These are phyloP conservation scores for Grosmannia serpens DNA, from an alignment of 2,329 filamentous ascomycete genomes.

Conservation along the genomic window DNA sequence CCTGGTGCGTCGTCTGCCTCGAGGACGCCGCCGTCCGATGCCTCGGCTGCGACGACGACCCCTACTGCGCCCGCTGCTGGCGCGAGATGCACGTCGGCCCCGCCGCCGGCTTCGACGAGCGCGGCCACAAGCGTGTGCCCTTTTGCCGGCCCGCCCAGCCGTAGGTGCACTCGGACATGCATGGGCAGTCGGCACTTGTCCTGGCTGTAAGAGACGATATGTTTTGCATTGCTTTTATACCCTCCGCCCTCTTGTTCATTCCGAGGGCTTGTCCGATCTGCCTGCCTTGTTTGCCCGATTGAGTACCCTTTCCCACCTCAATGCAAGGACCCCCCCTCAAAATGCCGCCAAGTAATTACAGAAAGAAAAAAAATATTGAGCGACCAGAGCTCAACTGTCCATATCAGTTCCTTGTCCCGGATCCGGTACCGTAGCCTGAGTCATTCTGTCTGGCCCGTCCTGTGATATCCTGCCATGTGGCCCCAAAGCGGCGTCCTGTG, in stretches of 20 bases:
- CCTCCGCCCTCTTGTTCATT: neutral
- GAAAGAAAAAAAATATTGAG: neutral
- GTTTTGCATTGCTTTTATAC: neutral
- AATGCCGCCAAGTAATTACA: no score
- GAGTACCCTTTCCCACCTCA: no score
- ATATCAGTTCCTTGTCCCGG: neutral
- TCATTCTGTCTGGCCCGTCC: slow-evolving; percentile 28
- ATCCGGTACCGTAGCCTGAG: slow-evolving; percentile 4
- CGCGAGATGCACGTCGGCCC: slow-evolving; percentile 65
- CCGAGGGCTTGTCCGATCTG: no score
- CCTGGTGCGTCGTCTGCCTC: slow-evolving; percentile 74
- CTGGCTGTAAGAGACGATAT: no score
- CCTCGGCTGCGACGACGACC: slow-evolving; percentile 56
- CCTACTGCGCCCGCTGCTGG: slow-evolving; percentile 74
- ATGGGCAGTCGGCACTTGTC: no score
- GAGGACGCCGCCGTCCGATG: slow-evolving; percentile 67
- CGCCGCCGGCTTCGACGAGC: slow-evolving; percentile 58
- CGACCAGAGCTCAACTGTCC: neutral
- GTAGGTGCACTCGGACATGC: no score
- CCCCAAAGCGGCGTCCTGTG: slow-evolving; percentile 70
- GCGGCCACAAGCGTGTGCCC: slow-evolving; percentile 54
- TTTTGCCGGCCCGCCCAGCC: slow-evolving; percentile 21
- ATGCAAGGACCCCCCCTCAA: no score
- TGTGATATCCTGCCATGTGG: slow-evolving; percentile 81
- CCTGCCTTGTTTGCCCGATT: no score